Evolutionary conservation across 768 basidiomycete genomes (phyloP).

Genomic region (Panaeolus cyanescens): DNA sequence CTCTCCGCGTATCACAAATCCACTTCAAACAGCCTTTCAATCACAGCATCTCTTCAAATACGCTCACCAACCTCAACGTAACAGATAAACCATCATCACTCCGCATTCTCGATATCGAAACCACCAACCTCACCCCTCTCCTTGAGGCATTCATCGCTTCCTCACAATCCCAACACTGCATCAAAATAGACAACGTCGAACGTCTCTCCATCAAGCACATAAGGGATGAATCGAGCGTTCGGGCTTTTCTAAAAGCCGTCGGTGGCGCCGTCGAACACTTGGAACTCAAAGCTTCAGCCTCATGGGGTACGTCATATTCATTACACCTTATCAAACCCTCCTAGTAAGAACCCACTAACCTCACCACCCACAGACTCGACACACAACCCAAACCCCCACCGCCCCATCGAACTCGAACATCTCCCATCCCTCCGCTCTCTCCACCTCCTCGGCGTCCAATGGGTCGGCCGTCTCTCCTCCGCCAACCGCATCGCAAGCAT

Average conservation of each 20-base stretch:
- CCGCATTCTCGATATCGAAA: neutral
- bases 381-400: neutral
- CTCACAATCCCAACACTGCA: conserved; percentile 4
- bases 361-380: neutral
- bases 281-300: conserved; percentile 15
- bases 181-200: conserved; percentile 11
- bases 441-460: conserved; percentile 16
- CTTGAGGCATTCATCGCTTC: conserved; percentile 7
- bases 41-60: neutral
- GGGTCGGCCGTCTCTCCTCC: conserved; percentile 13
- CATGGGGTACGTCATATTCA: neutral
- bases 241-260: conserved; percentile 12
- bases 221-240: conserved; percentile 11
- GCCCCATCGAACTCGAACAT: conserved; percentile 1
- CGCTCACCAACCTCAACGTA: neutral
- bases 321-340: neutral
- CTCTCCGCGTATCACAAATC: conserved; percentile 10
- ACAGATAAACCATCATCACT: neutral
- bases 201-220: conserved; percentile 15
- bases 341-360: neutral
- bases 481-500: conserved; percentile 10
- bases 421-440: conserved; percentile 9
- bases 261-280: conserved; percentile 12
- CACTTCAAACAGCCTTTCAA: neutral
- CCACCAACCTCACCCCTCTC: neutral